Conservation (phyloP, 1,284 basidiomycete species). For the Trichosporon inkin region DNA sequence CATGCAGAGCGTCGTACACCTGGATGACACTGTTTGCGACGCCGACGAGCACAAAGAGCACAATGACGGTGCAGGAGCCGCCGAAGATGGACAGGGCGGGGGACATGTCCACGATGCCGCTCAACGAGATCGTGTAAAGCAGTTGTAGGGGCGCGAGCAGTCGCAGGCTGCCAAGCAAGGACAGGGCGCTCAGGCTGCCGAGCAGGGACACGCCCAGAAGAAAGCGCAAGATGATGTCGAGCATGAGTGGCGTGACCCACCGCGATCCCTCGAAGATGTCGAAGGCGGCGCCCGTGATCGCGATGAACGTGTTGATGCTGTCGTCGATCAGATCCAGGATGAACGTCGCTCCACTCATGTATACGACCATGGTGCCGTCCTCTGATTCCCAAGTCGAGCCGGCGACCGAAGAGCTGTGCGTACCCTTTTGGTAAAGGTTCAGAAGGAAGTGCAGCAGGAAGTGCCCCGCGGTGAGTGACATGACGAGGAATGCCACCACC, state of each 20-base stretch:
- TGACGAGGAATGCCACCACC: slow-evolving; percentile 31
- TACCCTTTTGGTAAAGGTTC: background rate
- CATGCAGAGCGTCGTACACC: slow-evolving; percentile 31
- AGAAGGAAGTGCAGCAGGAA: slow-evolving; percentile 24
- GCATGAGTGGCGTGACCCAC: slow-evolving; percentile 13
- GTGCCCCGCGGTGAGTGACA: slow-evolving; percentile 38
- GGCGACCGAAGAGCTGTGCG: background rate
- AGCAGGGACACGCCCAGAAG: slow-evolving; percentile 46
- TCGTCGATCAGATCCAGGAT: slow-evolving; percentile 36
- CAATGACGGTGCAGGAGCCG: slow-evolving; percentile 21
- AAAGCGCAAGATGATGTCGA: slow-evolving; percentile 31
- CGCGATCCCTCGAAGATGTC: slow-evolving; percentile 1
- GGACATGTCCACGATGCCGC: slow-evolving; percentile 26
- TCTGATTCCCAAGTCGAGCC: slow-evolving; percentile 12
- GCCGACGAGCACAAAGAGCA: slow-evolving; percentile 37
- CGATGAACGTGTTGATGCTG: slow-evolving; percentile 36
- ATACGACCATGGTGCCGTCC: slow-evolving; percentile 28
- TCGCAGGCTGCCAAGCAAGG: slow-evolving; percentile 37
- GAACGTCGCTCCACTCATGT: slow-evolving; percentile 31
- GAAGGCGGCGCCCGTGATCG: slow-evolving; percentile 8
- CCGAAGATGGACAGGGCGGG: slow-evolving; percentile 1
- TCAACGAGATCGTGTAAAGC: slow-evolving; percentile 39
- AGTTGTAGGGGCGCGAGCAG: slow-evolving; percentile 46
- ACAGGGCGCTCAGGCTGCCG: slow-evolving; percentile 44
- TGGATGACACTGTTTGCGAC: slow-evolving; percentile 36